Evolutionary conservation across 495 filamentous ascomycete species (phyloP).

Genomic region (Aspergillus mulundensis): DNA sequence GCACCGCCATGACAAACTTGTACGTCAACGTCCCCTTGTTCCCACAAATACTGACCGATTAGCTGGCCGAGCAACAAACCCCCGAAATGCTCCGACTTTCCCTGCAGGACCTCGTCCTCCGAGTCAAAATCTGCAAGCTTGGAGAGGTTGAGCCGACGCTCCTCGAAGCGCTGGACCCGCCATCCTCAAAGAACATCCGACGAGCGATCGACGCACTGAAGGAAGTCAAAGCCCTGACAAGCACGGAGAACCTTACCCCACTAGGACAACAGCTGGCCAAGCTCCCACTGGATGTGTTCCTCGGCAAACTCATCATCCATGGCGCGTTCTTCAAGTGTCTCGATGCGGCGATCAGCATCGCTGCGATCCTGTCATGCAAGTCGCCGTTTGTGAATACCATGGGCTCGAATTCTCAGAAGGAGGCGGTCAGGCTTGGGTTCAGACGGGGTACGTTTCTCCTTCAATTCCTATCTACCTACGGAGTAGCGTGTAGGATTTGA

Average conservation of each 20-base stretch:
- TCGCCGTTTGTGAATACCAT: conserved; percentile 86
- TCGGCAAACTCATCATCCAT: conserved; percentile 87
- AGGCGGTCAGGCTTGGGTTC: conserved; percentile 70
- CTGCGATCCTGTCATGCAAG: conserved; percentile 89
- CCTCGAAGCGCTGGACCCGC: conserved; percentile 84
- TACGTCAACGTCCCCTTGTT: conserved; percentile 15
- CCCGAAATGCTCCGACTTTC: conserved; percentile 94
- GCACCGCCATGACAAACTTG: conserved; percentile 67
- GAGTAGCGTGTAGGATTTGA: neutral
- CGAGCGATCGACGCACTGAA: conserved; percentile 87
- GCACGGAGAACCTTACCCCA: conserved; percentile 75
- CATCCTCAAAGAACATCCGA: conserved; percentile 83
- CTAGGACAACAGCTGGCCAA: conserved; percentile 82
- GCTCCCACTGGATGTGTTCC: conserved; percentile 85
- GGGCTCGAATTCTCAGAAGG: conserved; percentile 74
- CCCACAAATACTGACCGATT: neutral
- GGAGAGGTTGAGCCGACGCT: conserved; percentile 87
- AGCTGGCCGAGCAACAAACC: conserved; percentile 86
- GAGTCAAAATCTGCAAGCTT: conserved; percentile 96
- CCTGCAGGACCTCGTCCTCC: conserved; percentile 86
- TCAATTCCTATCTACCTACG: neutral
- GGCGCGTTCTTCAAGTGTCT: conserved; percentile 83
- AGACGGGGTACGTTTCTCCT: conserved; percentile 47
- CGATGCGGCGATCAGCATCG: conserved; percentile 84
- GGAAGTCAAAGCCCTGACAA: conserved; percentile 85